Percentiles rank a stretch among this genome's conserved stretches.
Conservation (phyloP, 805 yeast genomes). For the Blastobotrys chiropterorum region DNA sequence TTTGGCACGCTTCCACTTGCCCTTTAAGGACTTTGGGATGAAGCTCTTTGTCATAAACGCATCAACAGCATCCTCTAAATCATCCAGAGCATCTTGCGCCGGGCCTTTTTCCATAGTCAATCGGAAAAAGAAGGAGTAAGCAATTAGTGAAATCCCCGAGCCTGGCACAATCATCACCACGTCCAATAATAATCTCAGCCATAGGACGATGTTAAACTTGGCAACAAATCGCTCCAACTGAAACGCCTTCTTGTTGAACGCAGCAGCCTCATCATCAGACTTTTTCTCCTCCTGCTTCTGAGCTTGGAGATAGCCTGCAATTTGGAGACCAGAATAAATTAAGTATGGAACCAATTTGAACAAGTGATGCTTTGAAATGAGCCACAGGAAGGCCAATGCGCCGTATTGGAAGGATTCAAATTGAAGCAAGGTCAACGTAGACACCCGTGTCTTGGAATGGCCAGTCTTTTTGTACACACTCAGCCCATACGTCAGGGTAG, state of each 20-base stretch:
- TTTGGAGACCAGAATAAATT: conserved; percentile 71
- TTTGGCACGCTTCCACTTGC: conserved; percentile 43
- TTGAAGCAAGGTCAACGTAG: conserved; percentile 56
- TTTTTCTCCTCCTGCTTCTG: conserved; percentile 8
- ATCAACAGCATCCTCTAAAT: conserved; percentile 54
- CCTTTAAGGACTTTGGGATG: conserved; percentile 44
- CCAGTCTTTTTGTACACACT: conserved; percentile 38
- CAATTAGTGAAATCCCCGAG: conserved; percentile 49
- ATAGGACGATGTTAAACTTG: conserved; percentile 11
- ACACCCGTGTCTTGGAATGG: conserved; percentile 35
- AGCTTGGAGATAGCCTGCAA: conserved; percentile 44
- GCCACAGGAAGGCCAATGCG: conserved; percentile 47
- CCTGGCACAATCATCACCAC: conserved; percentile 52
- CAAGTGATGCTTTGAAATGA: conserved; percentile 52
- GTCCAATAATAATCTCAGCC: conserved; percentile 38
- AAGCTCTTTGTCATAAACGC: conserved; percentile 43
- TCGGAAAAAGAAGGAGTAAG: conserved; percentile 56
- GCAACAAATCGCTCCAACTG: conserved; percentile 12
- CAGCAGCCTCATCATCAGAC: conserved; percentile 5
- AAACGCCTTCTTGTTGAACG: conserved; percentile 5
- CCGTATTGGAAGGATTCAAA: conserved; percentile 72
- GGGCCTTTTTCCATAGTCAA: conserved; percentile 66
- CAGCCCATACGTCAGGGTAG: conserved; percentile 20
- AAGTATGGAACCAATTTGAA: conserved; percentile 65
- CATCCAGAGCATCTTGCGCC: conserved; percentile 57